Conservation (phyloP, 148 eudicot species). For the Vaccinium vitisidaea region DNA sequence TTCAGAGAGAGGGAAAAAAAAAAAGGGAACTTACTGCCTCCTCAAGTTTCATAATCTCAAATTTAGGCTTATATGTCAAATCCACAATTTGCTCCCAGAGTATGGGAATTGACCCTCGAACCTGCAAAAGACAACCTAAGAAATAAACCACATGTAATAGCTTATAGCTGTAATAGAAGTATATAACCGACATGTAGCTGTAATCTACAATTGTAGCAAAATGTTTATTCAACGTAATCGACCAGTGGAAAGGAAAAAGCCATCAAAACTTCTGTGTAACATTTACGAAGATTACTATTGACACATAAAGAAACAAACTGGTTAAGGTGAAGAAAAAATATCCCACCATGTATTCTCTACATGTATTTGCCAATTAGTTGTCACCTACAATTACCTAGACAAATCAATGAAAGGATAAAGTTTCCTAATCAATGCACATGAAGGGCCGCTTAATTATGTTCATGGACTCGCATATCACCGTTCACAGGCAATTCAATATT, state of each 20-base stretch:
- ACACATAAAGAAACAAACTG: background rate
- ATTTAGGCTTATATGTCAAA: conserved; percentile 91
- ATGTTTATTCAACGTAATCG: no score
- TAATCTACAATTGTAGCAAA: background rate
- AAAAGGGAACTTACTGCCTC: conserved; percentile 71
- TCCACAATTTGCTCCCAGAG: conserved; percentile 98
- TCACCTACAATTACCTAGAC: background rate
- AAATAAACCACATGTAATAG: conserved; percentile 8
- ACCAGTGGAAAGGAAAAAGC: background rate
- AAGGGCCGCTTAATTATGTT: background rate
- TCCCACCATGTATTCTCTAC: background rate
- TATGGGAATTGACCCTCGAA: conserved; percentile 94
- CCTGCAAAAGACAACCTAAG: conserved; percentile 47
- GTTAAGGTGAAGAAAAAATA: background rate
- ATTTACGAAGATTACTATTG: background rate
- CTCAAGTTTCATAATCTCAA: conserved; percentile 68
- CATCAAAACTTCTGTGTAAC: background rate
- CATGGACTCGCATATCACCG: background rate
- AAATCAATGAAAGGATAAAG: background rate
- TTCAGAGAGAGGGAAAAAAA: conserved; percentile 6
- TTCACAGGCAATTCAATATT: background rate
- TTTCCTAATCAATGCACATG: background rate
- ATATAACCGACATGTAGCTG: background rate
- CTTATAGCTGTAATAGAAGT: background rate
- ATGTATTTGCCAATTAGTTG: background rate